Evolutionary conservation across 1,284 basidiomycete genomes (phyloP), one percentile per base, ranked within the genome.

Genomic region (Acaromyces ingoldii): DNA sequence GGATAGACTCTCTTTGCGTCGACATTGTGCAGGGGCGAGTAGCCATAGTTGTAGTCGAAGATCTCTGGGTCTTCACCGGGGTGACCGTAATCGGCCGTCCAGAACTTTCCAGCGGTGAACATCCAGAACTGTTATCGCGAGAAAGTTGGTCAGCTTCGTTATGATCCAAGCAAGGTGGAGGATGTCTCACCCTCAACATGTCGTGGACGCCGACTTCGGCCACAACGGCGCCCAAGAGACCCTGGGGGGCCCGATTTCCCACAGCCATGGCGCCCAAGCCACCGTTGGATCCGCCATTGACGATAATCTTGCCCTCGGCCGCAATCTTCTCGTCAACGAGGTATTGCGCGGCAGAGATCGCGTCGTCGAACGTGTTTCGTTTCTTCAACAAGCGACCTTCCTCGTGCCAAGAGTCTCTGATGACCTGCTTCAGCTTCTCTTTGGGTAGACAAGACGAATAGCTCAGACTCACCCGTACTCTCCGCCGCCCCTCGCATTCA

Each of bases 21-120:
- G 9, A 72, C 67, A 19, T 72, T 73, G 61, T 74, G 71, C 49
- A 74, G 56, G 17, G 68, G 70, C 43, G 69, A 72, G 53, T 70
- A 72, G 19, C 47, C 54, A 49, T 59, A 60, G 37, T 65, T 59
- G 50, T 73, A 70, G 54, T 74, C 72, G 40, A 74, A 67, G 41
- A 64, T 59, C 36, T 55, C 55, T 0, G 65, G 60, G 39, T 70
- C 68, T 25, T 68, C 67, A 4, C 22, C 36, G 4, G 88, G 86
- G 68, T 88, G 79, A n/a, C 88, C 88, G 63, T 85, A 90, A 75
- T 90, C 89, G 19, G 84, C 82, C 1, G 80, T 82, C 89, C 89
- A 91, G 1, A 85, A 85, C 53, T 81, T 81, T 38, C 87, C 85
- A 82, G 72, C 72, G 11, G 70, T 74, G 62, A 63, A 74, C n/a